Conservation (phyloP, 2,329 filamentous ascomycete genomes). For the Fusarium acutatum region DNA sequence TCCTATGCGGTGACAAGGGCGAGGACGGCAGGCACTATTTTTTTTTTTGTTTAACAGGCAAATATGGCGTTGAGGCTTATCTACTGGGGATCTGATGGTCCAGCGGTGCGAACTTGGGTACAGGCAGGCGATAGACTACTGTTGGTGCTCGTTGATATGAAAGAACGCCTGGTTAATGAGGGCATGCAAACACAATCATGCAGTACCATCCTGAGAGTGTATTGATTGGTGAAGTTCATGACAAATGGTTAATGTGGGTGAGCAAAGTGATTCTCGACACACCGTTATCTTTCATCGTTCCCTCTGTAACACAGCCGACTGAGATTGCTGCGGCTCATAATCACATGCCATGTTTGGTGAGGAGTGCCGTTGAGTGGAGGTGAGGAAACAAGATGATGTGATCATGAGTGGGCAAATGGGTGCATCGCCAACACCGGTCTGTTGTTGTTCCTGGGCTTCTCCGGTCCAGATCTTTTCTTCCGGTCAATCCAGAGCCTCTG, state of each 20-base stretch:
- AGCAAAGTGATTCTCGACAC: slow-evolving; percentile 11
- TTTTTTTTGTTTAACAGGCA: slow-evolving; percentile 26
- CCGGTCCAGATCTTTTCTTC: slow-evolving; percentile 14
- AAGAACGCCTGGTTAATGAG: slow-evolving; percentile 22
- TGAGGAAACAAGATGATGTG: background rate
- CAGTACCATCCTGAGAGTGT: slow-evolving; percentile 18
- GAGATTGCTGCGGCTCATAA: background rate
- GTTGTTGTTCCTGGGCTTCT: background rate
- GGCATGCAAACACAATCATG: slow-evolving; percentile 27
- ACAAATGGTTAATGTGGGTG: slow-evolving; percentile 1
- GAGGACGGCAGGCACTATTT: slow-evolving; percentile 7
- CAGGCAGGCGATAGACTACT: slow-evolving; percentile 24
- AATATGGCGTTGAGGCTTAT: slow-evolving; percentile 31
- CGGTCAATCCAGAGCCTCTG: background rate
- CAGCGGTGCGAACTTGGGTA: slow-evolving; percentile 10
- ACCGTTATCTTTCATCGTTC: slow-evolving; percentile 13
- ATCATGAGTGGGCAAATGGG: slow-evolving; percentile 7
- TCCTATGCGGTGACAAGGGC: background rate
- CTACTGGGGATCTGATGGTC: slow-evolving; percentile 4
- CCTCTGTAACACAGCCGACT: background rate
- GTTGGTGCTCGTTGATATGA: slow-evolving; percentile 24
- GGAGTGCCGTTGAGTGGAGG: background rate
- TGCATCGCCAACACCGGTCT: background rate
- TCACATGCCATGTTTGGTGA: slow-evolving; percentile 12
- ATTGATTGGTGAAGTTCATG: slow-evolving; percentile 13